A percentile compares a stretch with the other conserved stretches of the same genome.
Conservation (phyloP, 768 basidiomycete species). For the Mycena crocata region DNA sequence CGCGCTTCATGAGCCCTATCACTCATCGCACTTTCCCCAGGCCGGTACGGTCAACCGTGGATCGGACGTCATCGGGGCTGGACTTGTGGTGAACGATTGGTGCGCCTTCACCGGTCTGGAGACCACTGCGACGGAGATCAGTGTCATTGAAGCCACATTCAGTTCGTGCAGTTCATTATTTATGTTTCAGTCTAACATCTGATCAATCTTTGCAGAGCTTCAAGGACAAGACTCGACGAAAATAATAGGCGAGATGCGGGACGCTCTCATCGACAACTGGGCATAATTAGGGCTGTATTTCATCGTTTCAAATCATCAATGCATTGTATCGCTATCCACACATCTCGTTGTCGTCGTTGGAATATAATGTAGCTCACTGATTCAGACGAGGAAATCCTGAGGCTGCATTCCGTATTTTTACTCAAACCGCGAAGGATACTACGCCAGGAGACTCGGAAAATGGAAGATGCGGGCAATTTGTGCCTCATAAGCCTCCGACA, state of each 20-base stretch:
- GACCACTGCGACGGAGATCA: constrained; percentile 99
- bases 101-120: constrained; percentile 99
- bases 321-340: constrained; percentile 33
- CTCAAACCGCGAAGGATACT: too few relatives aligned
- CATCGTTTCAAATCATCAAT: constrained; percentile 21
- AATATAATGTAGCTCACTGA: constrained; percentile 3
- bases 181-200: constrained; percentile 9
- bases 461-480: too few relatives aligned
- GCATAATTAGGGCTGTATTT: constrained; percentile 60
- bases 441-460: too few relatives aligned
- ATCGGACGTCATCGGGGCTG: constrained; percentile 97
- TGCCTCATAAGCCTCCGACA: too few relatives aligned
- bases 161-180: constrained; percentile 65
- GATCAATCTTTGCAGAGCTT: constrained; percentile 65
- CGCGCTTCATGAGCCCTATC: constrained; percentile 1
- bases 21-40: constrained; percentile 51
- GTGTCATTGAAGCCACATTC: constrained; percentile 97
- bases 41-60: constrained; percentile 99
- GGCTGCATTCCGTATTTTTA: too few relatives aligned
- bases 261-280: constrained; percentile 92
- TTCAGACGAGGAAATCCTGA: not conserved
- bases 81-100: constrained; percentile 99
- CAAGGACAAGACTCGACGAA: constrained; percentile 87
- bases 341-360: constrained; percentile 11
- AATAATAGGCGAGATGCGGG: constrained; percentile 92